Conservation (phyloP, 1,284 basidiomycete genomes). For the Trametes polyzona region DNA sequence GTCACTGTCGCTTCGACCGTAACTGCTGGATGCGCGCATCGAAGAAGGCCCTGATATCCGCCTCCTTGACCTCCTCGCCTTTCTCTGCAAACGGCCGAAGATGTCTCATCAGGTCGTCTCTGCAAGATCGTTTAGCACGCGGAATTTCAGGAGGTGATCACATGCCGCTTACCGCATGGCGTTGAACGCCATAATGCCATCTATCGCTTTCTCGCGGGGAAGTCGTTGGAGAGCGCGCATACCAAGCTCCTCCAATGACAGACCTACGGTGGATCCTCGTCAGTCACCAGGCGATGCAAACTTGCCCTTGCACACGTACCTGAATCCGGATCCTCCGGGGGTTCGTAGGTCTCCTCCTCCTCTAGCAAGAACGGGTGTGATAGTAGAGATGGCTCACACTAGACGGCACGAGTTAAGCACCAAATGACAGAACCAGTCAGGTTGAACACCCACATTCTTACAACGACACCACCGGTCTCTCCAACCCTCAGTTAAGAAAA, state of each 20-base stretch:
- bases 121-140: constrained; percentile 32
- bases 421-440: background rate
- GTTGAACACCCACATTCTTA: constrained; percentile 47
- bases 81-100: constrained; percentile 78
- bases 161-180: constrained; percentile 63
- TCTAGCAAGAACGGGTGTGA: constrained; percentile 63
- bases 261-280: constrained; percentile 43
- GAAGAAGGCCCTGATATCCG: constrained; percentile 75
- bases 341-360: constrained; percentile 81
- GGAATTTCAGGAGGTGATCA: background rate
- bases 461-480: constrained; percentile 78
- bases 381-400: constrained; percentile 63
- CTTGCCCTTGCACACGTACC: constrained; percentile 41
- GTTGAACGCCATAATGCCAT: constrained; percentile 81
- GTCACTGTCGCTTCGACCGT: constrained; percentile 17
- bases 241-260: constrained; percentile 79
- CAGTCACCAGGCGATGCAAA: background rate
- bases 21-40: constrained; percentile 40
- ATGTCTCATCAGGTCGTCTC: constrained; percentile 73
- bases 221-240: constrained; percentile 71
- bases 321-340: constrained; percentile 81
- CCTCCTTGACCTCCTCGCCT: constrained; percentile 75
- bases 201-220: constrained; percentile 75
- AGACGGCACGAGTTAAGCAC: background rate
- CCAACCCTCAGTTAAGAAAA: constrained; percentile 74